Evolutionary conservation across 2,329 filamentous ascomycete genomes (phyloP).

Genomic region (Tolypocladium ovalisporum): DNA sequence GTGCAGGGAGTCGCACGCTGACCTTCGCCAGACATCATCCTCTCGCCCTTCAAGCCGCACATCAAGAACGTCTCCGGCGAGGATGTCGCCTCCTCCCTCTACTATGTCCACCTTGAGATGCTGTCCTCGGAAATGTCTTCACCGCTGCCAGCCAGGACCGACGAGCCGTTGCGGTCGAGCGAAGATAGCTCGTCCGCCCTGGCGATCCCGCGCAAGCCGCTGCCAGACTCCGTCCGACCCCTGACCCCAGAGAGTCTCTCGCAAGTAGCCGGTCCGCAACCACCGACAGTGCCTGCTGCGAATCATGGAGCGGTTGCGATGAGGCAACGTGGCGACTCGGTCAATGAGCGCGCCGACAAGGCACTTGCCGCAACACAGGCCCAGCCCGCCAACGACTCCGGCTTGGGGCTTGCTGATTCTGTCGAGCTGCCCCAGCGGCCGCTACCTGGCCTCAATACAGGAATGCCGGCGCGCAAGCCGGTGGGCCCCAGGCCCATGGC

Average conservation of each 20-base stretch:
- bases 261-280: slow-evolving; percentile 1
- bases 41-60: slow-evolving; percentile 82
- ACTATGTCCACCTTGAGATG: slow-evolving; percentile 67
- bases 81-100: slow-evolving; percentile 79
- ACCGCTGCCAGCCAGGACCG: slow-evolving; percentile 14
- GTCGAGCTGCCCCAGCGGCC: slow-evolving; percentile 2
- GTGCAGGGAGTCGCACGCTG: slow-evolving; percentile 2
- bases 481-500: slow-evolving; percentile 13
- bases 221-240: slow-evolving; percentile 25
- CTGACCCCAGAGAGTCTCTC: slow-evolving; percentile 13
- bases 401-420: slow-evolving; percentile 3
- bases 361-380: slow-evolving; percentile 2
- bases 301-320: neutral
- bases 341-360: slow-evolving; percentile 9
- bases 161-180: slow-evolving; percentile 28
- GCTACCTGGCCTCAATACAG: slow-evolving; percentile 6
- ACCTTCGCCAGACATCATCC: slow-evolving; percentile 63
- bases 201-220: slow-evolving; percentile 42
- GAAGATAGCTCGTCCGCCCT: slow-evolving; percentile 28
- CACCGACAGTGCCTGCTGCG: neutral
- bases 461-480: slow-evolving; percentile 15
- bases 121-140: slow-evolving; percentile 41
- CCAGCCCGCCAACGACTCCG: slow-evolving; percentile 5
- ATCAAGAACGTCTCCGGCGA: slow-evolving; percentile 80
- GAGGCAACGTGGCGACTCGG: slow-evolving; percentile 8